Percentiles rank a stretch among this genome's conserved stretches.
These are phyloP conservation scores for Fusarium coicis DNA, from an alignment of 2,329 filamentous ascomycete species.

Conservation along the genomic window DNA sequence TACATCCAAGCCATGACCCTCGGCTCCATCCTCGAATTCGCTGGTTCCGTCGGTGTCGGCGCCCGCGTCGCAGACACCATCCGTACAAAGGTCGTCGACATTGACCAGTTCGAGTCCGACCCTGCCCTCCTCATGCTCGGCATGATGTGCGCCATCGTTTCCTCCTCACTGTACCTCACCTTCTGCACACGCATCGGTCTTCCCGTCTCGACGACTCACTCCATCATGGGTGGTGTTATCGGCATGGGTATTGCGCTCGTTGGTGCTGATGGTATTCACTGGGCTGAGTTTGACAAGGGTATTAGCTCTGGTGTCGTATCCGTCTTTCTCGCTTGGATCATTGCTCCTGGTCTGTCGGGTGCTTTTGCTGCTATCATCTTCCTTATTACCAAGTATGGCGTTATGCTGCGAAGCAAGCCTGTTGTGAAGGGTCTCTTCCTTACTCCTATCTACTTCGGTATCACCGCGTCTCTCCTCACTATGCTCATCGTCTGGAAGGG, in stretches of 20 bases:
- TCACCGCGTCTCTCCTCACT: conserved; percentile 64
- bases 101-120: conserved; percentile 57
- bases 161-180: conserved; percentile 66
- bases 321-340: conserved; percentile 70
- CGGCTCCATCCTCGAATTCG: conserved; percentile 69
- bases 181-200: conserved; percentile 64
- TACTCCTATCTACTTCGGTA: conserved; percentile 67
- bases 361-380: conserved; percentile 66
- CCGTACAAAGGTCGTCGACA: conserved; percentile 68
- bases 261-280: conserved; percentile 63
- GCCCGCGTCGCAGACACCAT: conserved; percentile 71
- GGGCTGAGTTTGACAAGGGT: conserved; percentile 58
- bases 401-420: conserved; percentile 66
- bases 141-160: conserved; percentile 66
- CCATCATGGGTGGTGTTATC: conserved; percentile 68
- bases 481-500: conserved; percentile 72
- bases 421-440: conserved; percentile 63
- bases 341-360: conserved; percentile 67
- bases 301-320: conserved; percentile 58
- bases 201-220: conserved; percentile 71
- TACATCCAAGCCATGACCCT: conserved; percentile 70
- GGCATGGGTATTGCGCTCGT: conserved; percentile 69
- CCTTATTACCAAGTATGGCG: conserved; percentile 65
- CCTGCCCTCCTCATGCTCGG: conserved; percentile 68
- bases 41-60: conserved; percentile 69